Evolutionary conservation across 2,329 filamentous ascomycete genomes (phyloP), one percentile per base, ranked within the genome.

Genomic region (Cytospora paraplurivora): DNA sequence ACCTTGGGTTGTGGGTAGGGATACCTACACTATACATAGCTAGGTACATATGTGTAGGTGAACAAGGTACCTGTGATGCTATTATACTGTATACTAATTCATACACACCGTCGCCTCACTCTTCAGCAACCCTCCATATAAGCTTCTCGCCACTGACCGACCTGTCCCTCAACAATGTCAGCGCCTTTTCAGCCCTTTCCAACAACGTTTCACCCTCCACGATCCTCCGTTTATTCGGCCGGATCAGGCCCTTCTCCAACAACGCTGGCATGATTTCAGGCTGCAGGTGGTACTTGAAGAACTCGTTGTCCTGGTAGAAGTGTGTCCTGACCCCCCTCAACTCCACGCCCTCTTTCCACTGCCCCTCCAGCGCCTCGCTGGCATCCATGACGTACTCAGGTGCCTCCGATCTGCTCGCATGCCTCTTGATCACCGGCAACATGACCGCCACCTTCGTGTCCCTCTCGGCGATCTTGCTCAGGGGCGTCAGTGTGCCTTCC

Each of bases 311-410:
- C 52, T 75, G 72, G 67, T 85, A 86, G 64, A 80, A 82, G 71
- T 83, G 79, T 15, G 85, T 86, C 64, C 84, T 74, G 8, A 87
- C 85, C 4, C 85, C 86, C 21, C 73, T 75, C 3, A 78, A 73
- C 11, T 78, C 71, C 1, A 87, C 84, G 0, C 82, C 85, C 3
- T 82, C 76, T 4, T 74, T 75, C 85, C 85, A 88, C 38, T 76
- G 68, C 0, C 69, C 76, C 1, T 64, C 50, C 7, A 78, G 76
- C 12, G 72, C 75, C 8, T 73, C 73, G n/a, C 67, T 53, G 1
- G 79, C 79, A 56, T 85, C 82, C 81, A 85, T 84, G 41, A 77
- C 76, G 62, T 85, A 88, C 66, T 81, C 76, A 0, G 85, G 85
- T 63, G 72, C 75, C 19, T 78, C 73, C 0, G 74, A 75, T 5